phyloP scores from a whole-genome alignment of 192 early-diverging fungal genomes.

The Entophlyctis luteolus region DNA sequence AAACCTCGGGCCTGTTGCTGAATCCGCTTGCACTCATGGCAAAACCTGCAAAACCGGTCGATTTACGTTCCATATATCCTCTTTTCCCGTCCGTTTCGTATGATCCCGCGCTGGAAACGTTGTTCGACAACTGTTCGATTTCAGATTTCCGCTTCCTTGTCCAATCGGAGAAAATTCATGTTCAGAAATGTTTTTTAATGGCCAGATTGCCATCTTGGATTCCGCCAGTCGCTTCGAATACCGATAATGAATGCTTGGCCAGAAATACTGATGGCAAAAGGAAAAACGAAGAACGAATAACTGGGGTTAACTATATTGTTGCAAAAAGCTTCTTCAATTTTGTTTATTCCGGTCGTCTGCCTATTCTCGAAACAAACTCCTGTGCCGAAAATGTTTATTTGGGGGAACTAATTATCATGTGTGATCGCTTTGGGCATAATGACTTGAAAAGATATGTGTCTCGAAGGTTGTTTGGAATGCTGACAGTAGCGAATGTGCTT shows the following conservation, averaged over 20 bases:
- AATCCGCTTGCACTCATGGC: neutral
- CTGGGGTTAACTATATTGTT: slow-evolving; percentile 7
- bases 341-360: slow-evolving; percentile 22
- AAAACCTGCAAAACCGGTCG: neutral
- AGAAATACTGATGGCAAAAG: neutral
- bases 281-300: neutral
- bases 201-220: slow-evolving; percentile 13
- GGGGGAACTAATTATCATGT: neutral
- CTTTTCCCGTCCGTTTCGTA: slow-evolving; percentile 3
- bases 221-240: neutral
- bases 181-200: slow-evolving; percentile 17
- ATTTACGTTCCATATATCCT: neutral
- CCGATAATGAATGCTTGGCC: neutral
- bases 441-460: neutral
- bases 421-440: neutral
- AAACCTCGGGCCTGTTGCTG: neutral
- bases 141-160: slow-evolving; percentile 23
- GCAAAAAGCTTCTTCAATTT: slow-evolving; percentile 9
- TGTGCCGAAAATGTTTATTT: neutral
- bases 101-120: neutral
- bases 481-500: neutral
- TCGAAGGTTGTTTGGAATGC: neutral
- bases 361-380: neutral
- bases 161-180: slow-evolving; percentile 5
- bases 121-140: slow-evolving; percentile 24